phyloP scores from a whole-genome alignment of 2,329 filamentous ascomycete species.

The Hortaea werneckii region DNA sequence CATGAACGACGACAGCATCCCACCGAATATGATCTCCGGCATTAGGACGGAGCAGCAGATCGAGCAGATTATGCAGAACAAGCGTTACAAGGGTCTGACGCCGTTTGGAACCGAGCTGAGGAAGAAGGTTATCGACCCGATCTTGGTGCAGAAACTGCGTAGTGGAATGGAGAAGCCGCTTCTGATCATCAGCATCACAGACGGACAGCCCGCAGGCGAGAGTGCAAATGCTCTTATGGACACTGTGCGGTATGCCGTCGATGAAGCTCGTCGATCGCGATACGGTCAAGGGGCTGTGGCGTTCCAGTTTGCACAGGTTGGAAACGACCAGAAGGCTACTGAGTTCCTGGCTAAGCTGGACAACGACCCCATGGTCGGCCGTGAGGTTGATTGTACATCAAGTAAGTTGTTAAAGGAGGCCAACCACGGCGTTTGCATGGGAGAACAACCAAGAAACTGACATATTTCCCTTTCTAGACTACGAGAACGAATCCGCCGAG shows the following conservation, averaged over 20 bases:
- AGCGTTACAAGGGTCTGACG: constrained; percentile 56
- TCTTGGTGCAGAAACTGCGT: constrained; percentile 46
- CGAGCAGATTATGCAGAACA: constrained; percentile 45
- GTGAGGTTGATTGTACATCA: constrained; percentile 57
- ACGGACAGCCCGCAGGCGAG: constrained; percentile 57
- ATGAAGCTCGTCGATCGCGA: constrained; percentile 40
- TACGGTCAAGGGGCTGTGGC: constrained; percentile 48
- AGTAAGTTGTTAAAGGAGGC: constrained; percentile 38
- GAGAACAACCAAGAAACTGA: neutral
- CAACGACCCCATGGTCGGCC: constrained; percentile 50
- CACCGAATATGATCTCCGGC: constrained; percentile 40
- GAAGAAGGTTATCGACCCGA: constrained; percentile 53
- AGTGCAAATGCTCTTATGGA: constrained; percentile 46
- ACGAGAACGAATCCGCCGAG: constrained; percentile 57
- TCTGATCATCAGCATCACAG: constrained; percentile 55
- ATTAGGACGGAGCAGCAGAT: constrained; percentile 50
- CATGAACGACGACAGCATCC: constrained; percentile 51
- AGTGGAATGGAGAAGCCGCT: constrained; percentile 52
- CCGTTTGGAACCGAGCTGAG: constrained; percentile 55
- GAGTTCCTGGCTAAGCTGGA: constrained; percentile 57
- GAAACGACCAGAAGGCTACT: constrained; percentile 54
- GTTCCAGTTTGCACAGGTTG: constrained; percentile 61
- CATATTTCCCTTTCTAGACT: constrained; percentile 37
- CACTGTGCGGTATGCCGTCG: constrained; percentile 45
- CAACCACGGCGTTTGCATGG: too few relatives aligned